Base-by-base conservation (phyloP, 2,329 filamentous ascomycete genomes). In the Nigrospora sphaerica region DNA sequence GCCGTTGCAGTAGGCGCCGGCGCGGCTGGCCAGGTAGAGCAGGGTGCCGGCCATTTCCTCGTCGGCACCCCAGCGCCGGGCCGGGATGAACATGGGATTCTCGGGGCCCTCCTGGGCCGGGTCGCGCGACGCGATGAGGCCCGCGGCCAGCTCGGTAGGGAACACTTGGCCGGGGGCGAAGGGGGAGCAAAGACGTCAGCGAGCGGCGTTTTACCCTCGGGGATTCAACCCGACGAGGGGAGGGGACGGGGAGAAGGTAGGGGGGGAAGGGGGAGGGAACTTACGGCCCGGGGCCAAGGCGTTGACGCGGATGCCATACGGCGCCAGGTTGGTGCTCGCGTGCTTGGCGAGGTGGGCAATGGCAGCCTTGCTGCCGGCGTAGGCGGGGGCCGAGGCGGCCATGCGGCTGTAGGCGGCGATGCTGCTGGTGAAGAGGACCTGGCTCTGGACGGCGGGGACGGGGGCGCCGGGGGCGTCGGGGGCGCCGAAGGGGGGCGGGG, bases 231-330 rank as follows among this genome's bases (percentile, higher is more conserved):
- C 23, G 16, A 16, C 6, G 10, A 14, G 38, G 10, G 7, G 12
- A 2, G 12, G 5, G 11, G 17, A n/a, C 19, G 12, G 9, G 5
- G 23, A 32, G 19, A 1, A 12, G 28, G 4, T n/a, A 31, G 39
- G 3, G n/a, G 16, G 16, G 34, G 7, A 38, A 57, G 12, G 18
- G 40, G 11, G 13, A n/a, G 16, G 35, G 11, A 39, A 58, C 57
- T 54, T 51, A 62, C 60, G 34, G 6, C 60, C 60, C 9, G 59
- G 60, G 9, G 60, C 59, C n/a, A 63, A 40, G 14, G 55, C 59
- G 23, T 62, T 62, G 2, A 54, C 56, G 19, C 60, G 52, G 32
- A 62, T 63, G 1, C 55, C 52, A 39, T 57, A 49, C 12, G 37
- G 45, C 7, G 47, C 48, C 18, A 61, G 44, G 31, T 57, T 61